Conservation (phyloP, 306 rosid genomes). For the Casuarina glauca region DNA sequence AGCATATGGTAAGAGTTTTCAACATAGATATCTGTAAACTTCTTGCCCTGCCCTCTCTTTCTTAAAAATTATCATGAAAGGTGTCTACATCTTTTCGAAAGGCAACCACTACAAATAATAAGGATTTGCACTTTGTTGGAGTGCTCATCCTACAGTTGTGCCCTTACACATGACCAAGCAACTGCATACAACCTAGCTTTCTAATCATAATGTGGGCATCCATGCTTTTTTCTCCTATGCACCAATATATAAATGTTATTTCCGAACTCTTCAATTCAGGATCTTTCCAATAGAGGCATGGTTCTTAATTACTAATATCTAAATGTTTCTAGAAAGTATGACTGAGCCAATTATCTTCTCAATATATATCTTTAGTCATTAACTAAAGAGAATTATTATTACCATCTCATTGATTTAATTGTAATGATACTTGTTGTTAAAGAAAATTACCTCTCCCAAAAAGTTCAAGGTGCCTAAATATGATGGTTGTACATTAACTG, state of each 20-base stretch:
- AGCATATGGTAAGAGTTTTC: too few relatives aligned
- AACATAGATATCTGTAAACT: background rate
- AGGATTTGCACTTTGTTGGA: too few relatives aligned
- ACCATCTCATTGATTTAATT: background rate
- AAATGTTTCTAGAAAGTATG: background rate
- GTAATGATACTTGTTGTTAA: constrained; percentile 5
- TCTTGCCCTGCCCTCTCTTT: background rate
- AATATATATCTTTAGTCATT: background rate
- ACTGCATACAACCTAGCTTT: background rate
- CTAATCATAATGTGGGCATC: background rate
- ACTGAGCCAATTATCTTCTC: background rate
- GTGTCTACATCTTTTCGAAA: too few relatives aligned
- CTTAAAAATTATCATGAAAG: too few relatives aligned
- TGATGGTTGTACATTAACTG: constrained; percentile 50
- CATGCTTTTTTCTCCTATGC: background rate
- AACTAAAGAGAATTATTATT: background rate
- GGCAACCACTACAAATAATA: too few relatives aligned
- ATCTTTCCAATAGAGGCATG: background rate
- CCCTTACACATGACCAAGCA: background rate
- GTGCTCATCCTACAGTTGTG: background rate
- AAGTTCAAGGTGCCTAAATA: constrained; percentile 76
- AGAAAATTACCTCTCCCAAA: constrained; percentile 65
- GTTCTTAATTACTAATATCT: background rate
- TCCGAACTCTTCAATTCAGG: background rate
- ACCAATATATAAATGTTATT: background rate